Evolutionary conservation across 257 asterid species (phyloP).

Genomic region (Nicotiana sylvestris): DNA sequence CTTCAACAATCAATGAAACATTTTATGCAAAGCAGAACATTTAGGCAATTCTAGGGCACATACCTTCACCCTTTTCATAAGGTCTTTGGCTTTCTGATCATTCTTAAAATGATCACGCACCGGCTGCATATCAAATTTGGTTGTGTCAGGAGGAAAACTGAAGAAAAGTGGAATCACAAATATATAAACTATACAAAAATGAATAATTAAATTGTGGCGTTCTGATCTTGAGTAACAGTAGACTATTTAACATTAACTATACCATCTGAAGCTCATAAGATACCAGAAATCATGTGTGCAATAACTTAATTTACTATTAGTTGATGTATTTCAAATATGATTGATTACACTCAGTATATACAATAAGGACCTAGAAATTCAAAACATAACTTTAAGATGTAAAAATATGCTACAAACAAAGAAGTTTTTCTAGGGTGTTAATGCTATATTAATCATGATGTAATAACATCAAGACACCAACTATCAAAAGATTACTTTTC

Average conservation of each 20-base stretch:
- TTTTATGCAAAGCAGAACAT: background rate
- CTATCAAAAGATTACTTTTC: background rate
- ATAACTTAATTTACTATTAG: background rate
- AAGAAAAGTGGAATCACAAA: background rate
- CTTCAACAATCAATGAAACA: background rate
- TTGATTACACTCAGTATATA: background rate
- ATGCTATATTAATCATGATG: background rate
- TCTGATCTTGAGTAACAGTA: background rate
- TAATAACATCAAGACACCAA: background rate
- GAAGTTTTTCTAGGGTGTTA: background rate
- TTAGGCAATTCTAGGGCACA: slow-evolving; percentile 1
- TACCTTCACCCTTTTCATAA: slow-evolving; percentile 74
- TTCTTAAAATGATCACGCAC: slow-evolving; percentile 76
- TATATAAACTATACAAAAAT: background rate
- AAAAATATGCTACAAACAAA: background rate
- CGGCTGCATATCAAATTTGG: slow-evolving; percentile 39
- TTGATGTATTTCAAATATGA: background rate
- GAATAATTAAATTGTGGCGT: background rate
- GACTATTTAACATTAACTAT: background rate
- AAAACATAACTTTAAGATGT: background rate
- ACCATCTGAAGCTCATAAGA: background rate
- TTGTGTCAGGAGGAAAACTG: background rate
- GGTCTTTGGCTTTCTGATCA: slow-evolving; percentile 61
- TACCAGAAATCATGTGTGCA: background rate
- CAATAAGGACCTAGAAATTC: background rate